Conservation (phyloP, 768 basidiomycete species). For the Mrakia hoshinonis region DNA sequence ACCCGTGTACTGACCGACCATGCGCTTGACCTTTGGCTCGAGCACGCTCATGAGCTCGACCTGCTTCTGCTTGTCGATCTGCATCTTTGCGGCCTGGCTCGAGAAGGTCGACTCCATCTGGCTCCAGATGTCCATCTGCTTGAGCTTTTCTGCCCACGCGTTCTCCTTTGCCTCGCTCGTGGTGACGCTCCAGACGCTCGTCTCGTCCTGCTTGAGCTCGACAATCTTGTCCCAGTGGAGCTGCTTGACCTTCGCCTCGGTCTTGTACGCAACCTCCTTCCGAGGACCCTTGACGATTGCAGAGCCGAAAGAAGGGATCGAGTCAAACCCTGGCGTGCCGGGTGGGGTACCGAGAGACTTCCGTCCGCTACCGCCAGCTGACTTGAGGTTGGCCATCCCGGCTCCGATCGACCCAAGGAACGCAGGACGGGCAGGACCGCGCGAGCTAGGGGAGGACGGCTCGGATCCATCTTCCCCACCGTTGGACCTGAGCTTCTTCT, state of each 20-base stretch:
- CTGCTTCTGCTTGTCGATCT: conserved; percentile 73
- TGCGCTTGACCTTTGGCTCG: conserved; percentile 82
- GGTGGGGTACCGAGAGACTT: background rate
- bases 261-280: conserved; percentile 76
- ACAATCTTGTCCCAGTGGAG: conserved; percentile 98
- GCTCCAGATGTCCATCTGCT: conserved; percentile 77
- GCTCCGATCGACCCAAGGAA: conserved; percentile 42
- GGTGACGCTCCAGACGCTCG: conserved; percentile 73
- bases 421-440: conserved; percentile 41
- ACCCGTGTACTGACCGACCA: conserved; percentile 60
- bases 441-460: conserved; percentile 24
- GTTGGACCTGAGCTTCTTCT: background rate
- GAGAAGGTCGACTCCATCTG: conserved; percentile 99
- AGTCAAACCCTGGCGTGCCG: background rate
- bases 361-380: background rate
- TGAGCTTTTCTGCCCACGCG: conserved; percentile 72
- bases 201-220: conserved; percentile 63
- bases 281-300: conserved; percentile 12
- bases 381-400: conserved; percentile 18
- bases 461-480: conserved; percentile 9
- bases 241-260: conserved; percentile 90
- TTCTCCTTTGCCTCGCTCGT: conserved; percentile 53
- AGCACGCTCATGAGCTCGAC: conserved; percentile 87
- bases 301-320: conserved; percentile 41
- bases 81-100: conserved; percentile 53